Percentiles rank a stretch among this genome's conserved stretches.
Evolutionary conservation across 1,139 yeast species (phyloP).

Genomic region (Geotrichum restrictum): DNA sequence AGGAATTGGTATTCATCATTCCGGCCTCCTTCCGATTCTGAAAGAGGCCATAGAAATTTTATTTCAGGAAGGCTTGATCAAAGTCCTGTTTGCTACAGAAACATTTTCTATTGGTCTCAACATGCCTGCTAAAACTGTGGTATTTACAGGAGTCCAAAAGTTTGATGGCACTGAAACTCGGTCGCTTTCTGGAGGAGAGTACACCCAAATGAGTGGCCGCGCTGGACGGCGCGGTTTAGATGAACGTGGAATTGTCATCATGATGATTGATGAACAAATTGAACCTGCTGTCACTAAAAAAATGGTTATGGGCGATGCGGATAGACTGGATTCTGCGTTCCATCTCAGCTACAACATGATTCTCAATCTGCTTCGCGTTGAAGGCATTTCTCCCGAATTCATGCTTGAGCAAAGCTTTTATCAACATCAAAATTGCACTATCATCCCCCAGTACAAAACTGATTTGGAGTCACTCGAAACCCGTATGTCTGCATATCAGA

Average conservation of each 20-base stretch:
- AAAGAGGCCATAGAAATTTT: slow-evolving; percentile 95
- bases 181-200: slow-evolving; percentile 99
- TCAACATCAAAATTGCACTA: slow-evolving; percentile 90
- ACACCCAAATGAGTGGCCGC: slow-evolving; percentile 98
- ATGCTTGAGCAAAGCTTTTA: slow-evolving; percentile 92
- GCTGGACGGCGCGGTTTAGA: slow-evolving; percentile 99
- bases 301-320: slow-evolving; percentile 98
- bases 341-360: slow-evolving; percentile 97
- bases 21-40: slow-evolving; percentile 89
- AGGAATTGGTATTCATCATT: slow-evolving; percentile 98
- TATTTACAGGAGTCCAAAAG: slow-evolving; percentile 92
- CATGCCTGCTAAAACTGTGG: slow-evolving; percentile 98
- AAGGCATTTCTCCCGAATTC: slow-evolving; percentile 96
- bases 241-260: slow-evolving; percentile 96
- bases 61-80: slow-evolving; percentile 95
- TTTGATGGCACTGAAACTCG: slow-evolving; percentile 97
- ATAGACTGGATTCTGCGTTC: slow-evolving; percentile 92
- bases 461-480: slow-evolving; percentile 53
- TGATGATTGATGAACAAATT: slow-evolving; percentile 99
- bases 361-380: slow-evolving; percentile 90
- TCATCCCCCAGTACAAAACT: slow-evolving; percentile 78
- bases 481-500: slow-evolving; percentile 47
- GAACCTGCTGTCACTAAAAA: slow-evolving; percentile 98
- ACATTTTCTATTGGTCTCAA: slow-evolving; percentile 97
- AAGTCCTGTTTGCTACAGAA: slow-evolving; percentile 94